Evolutionary conservation across 2,329 filamentous ascomycete species (phyloP).

Genomic region (Blastomyces emzantsi): DNA sequence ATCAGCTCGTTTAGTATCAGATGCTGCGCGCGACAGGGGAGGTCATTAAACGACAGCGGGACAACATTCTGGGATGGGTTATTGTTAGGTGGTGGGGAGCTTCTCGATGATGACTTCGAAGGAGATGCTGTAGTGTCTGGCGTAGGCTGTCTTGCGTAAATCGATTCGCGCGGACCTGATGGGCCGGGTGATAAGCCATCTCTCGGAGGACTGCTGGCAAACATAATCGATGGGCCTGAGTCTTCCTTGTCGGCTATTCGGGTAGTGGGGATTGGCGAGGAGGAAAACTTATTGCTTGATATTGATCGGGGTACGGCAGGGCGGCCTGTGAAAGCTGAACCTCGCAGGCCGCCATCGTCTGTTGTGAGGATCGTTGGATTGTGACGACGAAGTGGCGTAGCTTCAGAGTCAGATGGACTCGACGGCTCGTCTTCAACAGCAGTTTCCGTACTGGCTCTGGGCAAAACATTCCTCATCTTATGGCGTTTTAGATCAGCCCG

Average conservation of each 20-base stretch:
- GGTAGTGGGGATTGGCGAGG: constrained; percentile 62
- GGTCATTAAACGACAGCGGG: constrained; percentile 73
- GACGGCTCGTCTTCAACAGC: constrained; percentile 12
- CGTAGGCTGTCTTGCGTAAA: constrained; percentile 29
- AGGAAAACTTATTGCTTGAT: constrained; percentile 51
- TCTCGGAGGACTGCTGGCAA: constrained; percentile 45
- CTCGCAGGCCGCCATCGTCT: constrained; percentile 10
- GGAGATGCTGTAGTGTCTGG: constrained; percentile 7
- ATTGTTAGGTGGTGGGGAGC: constrained; percentile 29
- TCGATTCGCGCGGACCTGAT: constrained; percentile 28
- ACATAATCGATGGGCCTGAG: constrained; percentile 64
- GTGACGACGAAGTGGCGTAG: neutral
- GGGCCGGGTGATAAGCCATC: constrained; percentile 8
- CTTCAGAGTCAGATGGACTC: constrained; percentile 10
- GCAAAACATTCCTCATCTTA: constrained; percentile 4
- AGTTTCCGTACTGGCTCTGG: constrained; percentile 5
- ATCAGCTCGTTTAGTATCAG: constrained; percentile 82
- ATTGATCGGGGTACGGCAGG: constrained; percentile 25
- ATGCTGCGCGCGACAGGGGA: constrained; percentile 76
- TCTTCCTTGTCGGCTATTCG: constrained; percentile 56
- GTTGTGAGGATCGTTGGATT: constrained; percentile 12
- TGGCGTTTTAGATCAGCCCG: neutral
- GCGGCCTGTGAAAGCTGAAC: constrained; percentile 16
- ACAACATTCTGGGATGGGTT: constrained; percentile 53
- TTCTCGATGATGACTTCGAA: neutral